Evolutionary conservation across 208 protist species (phyloP).

Genomic region (Wallacemonas collosoma): DNA sequence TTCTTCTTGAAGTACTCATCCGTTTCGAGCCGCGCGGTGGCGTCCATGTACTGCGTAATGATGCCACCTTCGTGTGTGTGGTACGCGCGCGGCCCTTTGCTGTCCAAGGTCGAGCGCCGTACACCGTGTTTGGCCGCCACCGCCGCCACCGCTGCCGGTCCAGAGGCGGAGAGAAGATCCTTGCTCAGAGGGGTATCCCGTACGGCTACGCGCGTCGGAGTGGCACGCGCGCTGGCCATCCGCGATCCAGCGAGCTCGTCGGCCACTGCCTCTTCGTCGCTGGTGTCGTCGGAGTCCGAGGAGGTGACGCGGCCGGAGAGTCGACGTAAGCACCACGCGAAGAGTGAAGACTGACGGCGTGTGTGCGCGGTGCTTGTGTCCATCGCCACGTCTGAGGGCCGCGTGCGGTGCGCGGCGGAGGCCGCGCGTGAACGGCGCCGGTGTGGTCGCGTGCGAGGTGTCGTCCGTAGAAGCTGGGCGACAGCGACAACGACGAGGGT

Average conservation of each 20-base stretch:
- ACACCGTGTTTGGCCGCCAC: background rate
- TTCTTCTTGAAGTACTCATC: conserved; percentile 19
- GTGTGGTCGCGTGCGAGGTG: background rate
- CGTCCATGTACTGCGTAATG: conserved; percentile 22
- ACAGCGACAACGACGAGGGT: background rate
- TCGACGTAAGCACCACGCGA: conserved; percentile 8
- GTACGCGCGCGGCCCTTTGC: conserved; percentile 15
- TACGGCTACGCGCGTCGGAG: too few relatives aligned
- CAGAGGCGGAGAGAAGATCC: background rate
- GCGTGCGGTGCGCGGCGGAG: background rate
- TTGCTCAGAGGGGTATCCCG: too few relatives aligned
- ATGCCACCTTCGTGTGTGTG: conserved; percentile 20
- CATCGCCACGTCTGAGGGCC: background rate
- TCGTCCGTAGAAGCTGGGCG: conserved; percentile 9
- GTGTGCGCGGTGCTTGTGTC: background rate
- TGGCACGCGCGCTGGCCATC: too few relatives aligned
- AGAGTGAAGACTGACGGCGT: conserved; percentile 8
- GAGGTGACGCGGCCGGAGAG: background rate
- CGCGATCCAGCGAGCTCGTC: background rate
- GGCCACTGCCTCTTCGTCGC: background rate
- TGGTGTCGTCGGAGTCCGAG: background rate
- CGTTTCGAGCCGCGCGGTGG: conserved; percentile 12
- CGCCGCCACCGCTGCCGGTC: background rate
- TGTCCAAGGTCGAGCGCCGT: conserved; percentile 1
- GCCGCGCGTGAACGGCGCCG: background rate